A percentile compares a stretch with the other conserved stretches of the same genome.
phyloP scores from a whole-genome alignment of 805 yeast genomes.

The Yamadazyma laniorum region DNA sequence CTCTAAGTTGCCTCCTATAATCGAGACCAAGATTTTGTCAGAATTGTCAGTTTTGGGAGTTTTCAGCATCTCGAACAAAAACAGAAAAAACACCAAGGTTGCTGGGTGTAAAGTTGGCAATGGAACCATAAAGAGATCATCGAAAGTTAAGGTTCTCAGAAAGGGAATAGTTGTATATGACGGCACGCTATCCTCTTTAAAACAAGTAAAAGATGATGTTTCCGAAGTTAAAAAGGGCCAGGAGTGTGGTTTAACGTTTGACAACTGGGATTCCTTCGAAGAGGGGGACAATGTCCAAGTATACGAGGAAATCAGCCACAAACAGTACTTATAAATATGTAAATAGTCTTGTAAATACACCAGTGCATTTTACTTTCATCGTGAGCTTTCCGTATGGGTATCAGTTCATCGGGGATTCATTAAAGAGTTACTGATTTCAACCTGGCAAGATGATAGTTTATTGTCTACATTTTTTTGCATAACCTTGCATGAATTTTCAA shows the following conservation, averaged over 20 bases:
- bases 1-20: constrained; percentile 58
- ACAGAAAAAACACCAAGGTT: constrained; percentile 53
- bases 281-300: constrained; percentile 76
- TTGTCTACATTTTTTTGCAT: too few relatives aligned
- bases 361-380: too few relatives aligned
- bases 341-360: constrained; percentile 6
- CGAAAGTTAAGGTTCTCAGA: constrained; percentile 57
- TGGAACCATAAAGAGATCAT: constrained; percentile 65
- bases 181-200: constrained; percentile 71
- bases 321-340: constrained; percentile 30
- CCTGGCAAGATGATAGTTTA: too few relatives aligned
- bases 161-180: constrained; percentile 44
- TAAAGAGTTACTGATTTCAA: too few relatives aligned
- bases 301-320: constrained; percentile 57
- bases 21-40: constrained; percentile 63
- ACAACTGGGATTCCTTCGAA: constrained; percentile 62
- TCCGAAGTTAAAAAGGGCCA: constrained; percentile 75
- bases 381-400: too few relatives aligned
- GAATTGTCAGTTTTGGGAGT: constrained; percentile 69
- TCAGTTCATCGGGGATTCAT: too few relatives aligned
- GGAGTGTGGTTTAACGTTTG: constrained; percentile 86
- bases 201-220: constrained; percentile 79
- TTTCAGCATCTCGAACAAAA: constrained; percentile 63
- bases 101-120: constrained; percentile 85
- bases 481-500: too few relatives aligned